Evolutionary conservation across 2,329 filamentous ascomycete genomes (phyloP).

Genomic region (Pseudogymnoascus sp.): DNA sequence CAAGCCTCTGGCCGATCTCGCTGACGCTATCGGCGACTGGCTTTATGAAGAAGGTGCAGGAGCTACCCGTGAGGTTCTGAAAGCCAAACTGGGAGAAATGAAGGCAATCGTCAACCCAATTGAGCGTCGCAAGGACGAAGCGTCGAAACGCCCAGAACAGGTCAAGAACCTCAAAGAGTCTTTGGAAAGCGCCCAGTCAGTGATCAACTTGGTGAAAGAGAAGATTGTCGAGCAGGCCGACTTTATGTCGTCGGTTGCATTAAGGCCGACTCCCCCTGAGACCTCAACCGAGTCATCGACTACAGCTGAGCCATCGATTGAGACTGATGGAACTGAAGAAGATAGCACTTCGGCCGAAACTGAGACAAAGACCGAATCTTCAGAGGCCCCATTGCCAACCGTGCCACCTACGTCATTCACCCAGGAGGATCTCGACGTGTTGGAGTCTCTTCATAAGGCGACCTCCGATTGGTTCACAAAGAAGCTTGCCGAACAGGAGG

Average conservation of each 20-base stretch:
- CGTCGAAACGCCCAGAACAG: slow-evolving; percentile 59
- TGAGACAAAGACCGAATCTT: slow-evolving; percentile 26
- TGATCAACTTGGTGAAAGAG: slow-evolving; percentile 60
- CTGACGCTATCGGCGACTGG: slow-evolving; percentile 73
- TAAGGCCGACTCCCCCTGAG: slow-evolving; percentile 36
- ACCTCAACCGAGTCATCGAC: slow-evolving; percentile 38
- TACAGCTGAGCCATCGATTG: slow-evolving; percentile 33
- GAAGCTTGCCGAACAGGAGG: slow-evolving; percentile 62
- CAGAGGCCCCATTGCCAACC: slow-evolving; percentile 34
- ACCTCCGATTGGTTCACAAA: slow-evolving; percentile 67
- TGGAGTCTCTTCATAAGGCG: slow-evolving; percentile 55
- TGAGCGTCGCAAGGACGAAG: slow-evolving; percentile 66
- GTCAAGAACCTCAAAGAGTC: slow-evolving; percentile 59
- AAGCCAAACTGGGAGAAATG: slow-evolving; percentile 66
- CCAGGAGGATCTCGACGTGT: slow-evolving; percentile 58
- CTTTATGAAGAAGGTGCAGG: slow-evolving; percentile 78
- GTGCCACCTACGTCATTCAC: slow-evolving; percentile 62
- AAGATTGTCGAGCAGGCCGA: slow-evolving; percentile 47
- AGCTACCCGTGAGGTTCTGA: slow-evolving; percentile 66
- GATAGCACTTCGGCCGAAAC: slow-evolving; percentile 46
- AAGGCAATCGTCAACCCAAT: slow-evolving; percentile 72
- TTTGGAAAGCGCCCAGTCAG: slow-evolving; percentile 63
- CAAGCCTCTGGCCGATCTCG: slow-evolving; percentile 55
- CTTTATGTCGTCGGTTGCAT: slow-evolving; percentile 26
- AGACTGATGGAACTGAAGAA: slow-evolving; percentile 57